Base-by-base conservation (phyloP, 345 rosid genomes). In the Angophora floribunda region DNA sequence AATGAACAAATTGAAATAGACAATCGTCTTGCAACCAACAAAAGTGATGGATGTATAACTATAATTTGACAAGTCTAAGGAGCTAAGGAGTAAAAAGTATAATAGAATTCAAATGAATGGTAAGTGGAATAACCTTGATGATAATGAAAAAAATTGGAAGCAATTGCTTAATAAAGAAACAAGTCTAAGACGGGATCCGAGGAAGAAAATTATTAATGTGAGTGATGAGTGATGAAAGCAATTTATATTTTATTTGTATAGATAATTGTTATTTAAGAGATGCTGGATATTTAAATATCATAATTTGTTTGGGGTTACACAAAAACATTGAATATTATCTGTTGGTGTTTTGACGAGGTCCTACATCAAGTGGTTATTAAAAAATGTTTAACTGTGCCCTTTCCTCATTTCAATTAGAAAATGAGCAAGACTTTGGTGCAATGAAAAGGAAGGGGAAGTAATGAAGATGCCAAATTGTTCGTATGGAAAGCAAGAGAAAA, bases 261-360 rank as follows among this genome's bases (percentile, higher is more conserved):
- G 32, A 21, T 65, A 65, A 65, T 1, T n/a, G 3, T 65, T 65
- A 63, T n/a, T 65, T 65, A 65, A 9, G 2, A n/a, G 5, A 30
- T 65, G 6, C 7, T 30, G 9, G 0, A 30, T 65, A 65, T 65
- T 30, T 0, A 65, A 65, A 65, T 30, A n/a, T 30, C 15, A 30
- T 1, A 30, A 7, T 30, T 65, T n/a, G 0, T 65, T 65, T 30
- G 19, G 41, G 7, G 5, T 5, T 10, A 65, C n/a, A n/a, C 9
- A 30, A 30, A 65, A 0, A 30, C n/a, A 5, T 65, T 0, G 0
- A 1, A 30, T 65, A 17, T 65, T 30, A 65, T 30, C 14, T 30
- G 10, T 2, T 2, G 0, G 11, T 14, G 32, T 14, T 65, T 30
- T 30, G 78, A 65, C 1, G 0, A 7, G 19, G 3, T 65, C 9